Percentiles rank a stretch among this genome's conserved stretches.
These are phyloP conservation scores for Extremus antarcticus DNA, from an alignment of 495 filamentous ascomycete species.

Conservation along the genomic window DNA sequence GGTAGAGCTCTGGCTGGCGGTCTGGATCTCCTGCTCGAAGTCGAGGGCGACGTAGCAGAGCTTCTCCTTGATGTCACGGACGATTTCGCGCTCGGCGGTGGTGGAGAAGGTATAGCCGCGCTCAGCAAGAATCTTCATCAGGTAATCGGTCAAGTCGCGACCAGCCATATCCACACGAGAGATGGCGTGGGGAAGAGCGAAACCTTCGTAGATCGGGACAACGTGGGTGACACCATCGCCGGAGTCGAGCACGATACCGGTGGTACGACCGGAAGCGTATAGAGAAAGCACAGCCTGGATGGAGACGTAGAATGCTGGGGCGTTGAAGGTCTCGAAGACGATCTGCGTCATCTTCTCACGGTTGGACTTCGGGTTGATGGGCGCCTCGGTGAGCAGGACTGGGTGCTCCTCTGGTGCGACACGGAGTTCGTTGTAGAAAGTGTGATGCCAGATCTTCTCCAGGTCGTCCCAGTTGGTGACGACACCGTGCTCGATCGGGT, in stretches of 20 bases:
- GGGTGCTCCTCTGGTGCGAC: constrained; percentile 99
- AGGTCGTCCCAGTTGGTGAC: constrained; percentile 99
- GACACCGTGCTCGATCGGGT: constrained; percentile 99
- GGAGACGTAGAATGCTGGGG: constrained; percentile 98
- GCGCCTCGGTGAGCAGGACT: constrained; percentile 95
- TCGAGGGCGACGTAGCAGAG: constrained; percentile 98
- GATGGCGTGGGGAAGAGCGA: constrained; percentile 98
- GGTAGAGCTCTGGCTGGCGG: constrained; percentile 92
- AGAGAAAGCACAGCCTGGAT: constrained; percentile 98
- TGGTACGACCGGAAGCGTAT: constrained; percentile 99
- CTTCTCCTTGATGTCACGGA: constrained; percentile 99
- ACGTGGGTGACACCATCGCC: constrained; percentile 99
- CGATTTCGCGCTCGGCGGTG: constrained; percentile 99
- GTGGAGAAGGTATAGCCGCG: constrained; percentile 99
- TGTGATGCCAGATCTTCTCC: constrained; percentile 99
- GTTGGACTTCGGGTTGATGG: constrained; percentile 99
- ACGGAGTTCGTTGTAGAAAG: constrained; percentile 99
- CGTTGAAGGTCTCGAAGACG: constrained; percentile 99
- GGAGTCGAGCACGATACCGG: constrained; percentile 99
- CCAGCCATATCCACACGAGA: constrained; percentile 99
- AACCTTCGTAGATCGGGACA: constrained; percentile 99
- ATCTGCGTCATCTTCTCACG: constrained; percentile 99
- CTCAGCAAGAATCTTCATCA: constrained; percentile 99
- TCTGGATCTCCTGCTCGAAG: constrained; percentile 99
- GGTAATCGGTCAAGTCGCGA: constrained; percentile 98